Base-by-base conservation (phyloP, 2,329 filamentous ascomycete species). In the Hypocrella siamensis region DNA sequence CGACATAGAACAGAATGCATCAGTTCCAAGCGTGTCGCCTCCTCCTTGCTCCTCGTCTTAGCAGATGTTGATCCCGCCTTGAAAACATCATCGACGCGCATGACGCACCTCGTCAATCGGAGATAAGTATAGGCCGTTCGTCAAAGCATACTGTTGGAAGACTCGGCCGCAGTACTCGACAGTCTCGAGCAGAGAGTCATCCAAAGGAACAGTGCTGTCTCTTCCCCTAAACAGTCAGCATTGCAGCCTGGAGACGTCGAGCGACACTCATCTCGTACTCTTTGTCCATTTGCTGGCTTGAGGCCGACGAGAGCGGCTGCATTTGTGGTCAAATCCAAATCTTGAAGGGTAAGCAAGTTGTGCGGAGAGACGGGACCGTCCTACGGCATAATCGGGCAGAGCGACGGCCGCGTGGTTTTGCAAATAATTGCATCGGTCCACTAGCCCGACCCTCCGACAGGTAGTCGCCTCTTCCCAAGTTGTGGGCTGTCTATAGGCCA, bases 61-160 rank as follows among this genome's bases (percentile, higher is more conserved):
- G 35, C 26, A 12, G 11, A n/a, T 4, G 21, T 19, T 9, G 11
- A 14, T 19, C 15, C 5, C 15, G 10, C 10, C 16, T 25, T 4
- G 15, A 11, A 19, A 14, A 12, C n/a, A n/a, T n/a, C 14, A 11
- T 15, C 12, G 6, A 3, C 11, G 8, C 16, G 24, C 15, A 29
- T 19, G 17, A 43, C 55, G 43, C 61, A 81, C 79, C 62, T 82
- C 76, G 46, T 84, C 79, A 35, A 79, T 61, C 7, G 79, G 79
- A 28, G 61, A 69, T 42, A 79, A 76, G 48, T 79, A 80, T 38
- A 71, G 66, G 22, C 60, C 61, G 41, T 77, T 71, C 19, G 74
- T 64, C 32, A 83, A 51, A 15, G 78, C 67, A 54, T 76, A 74
- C 46, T 65, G 65, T 41, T 84, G 79, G 48, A 73, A 84, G 29